Conservation (phyloP, 768 basidiomycete species). For the Leccinellum luteum region DNA sequence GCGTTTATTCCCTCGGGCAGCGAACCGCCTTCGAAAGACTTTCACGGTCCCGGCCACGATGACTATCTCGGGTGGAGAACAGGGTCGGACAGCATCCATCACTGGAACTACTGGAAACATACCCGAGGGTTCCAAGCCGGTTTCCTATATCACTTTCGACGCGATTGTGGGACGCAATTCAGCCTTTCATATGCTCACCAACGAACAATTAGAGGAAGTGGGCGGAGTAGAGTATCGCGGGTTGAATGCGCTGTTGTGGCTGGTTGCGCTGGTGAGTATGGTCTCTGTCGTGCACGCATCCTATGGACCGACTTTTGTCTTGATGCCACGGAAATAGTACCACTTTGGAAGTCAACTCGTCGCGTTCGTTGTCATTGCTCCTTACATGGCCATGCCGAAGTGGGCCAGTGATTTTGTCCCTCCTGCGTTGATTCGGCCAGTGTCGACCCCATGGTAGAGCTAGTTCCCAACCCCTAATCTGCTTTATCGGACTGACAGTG, state of each 20-base stretch:
- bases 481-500: not conserved
- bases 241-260: slow-evolving; percentile 76
- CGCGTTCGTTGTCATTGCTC: slow-evolving; percentile 70
- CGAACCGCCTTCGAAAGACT: slow-evolving; percentile 59
- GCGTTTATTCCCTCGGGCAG: slow-evolving; percentile 61
- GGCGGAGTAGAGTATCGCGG: slow-evolving; percentile 94
- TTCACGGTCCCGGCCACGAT: slow-evolving; percentile 73
- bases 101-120: slow-evolving; percentile 17
- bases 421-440: slow-evolving; percentile 51
- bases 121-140: slow-evolving; percentile 46
- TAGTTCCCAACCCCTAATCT: not conserved
- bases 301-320: not conserved
- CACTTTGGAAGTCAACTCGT: slow-evolving; percentile 69
- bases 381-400: slow-evolving; percentile 63
- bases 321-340: slow-evolving; percentile 51
- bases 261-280: slow-evolving; percentile 64
- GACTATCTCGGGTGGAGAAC: slow-evolving; percentile 43
- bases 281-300: not conserved
- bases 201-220: slow-evolving; percentile 85
- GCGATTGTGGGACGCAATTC: slow-evolving; percentile 85
- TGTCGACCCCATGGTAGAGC: slow-evolving; percentile 65
- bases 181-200: slow-evolving; percentile 61
- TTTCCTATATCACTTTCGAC: slow-evolving; percentile 84
- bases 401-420: slow-evolving; percentile 64
- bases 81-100: slow-evolving; percentile 27